Evolutionary conservation across 495 filamentous ascomycete species (phyloP).

Genomic region (Letharia lupina): DNA sequence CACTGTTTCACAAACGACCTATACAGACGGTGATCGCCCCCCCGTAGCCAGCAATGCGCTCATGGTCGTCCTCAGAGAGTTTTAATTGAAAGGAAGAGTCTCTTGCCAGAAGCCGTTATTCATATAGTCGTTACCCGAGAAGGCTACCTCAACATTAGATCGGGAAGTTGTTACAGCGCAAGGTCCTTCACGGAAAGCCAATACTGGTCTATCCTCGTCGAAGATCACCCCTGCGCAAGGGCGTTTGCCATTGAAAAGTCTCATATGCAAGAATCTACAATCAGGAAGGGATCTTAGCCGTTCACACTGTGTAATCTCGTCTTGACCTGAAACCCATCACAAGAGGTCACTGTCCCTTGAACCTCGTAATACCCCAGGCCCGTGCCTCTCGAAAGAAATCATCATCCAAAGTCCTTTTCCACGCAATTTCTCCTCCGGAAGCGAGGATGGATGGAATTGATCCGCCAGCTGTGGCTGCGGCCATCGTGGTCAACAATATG

Average conservation of each 20-base stretch:
- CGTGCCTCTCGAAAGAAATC: background rate
- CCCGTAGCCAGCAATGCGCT: background rate
- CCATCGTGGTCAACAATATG: slow-evolving; percentile 25
- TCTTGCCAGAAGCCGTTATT: background rate
- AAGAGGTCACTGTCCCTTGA: background rate
- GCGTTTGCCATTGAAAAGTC: background rate
- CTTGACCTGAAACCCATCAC: background rate
- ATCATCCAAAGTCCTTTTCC: background rate
- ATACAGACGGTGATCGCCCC: background rate
- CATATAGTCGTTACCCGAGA: background rate
- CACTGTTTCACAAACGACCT: background rate
- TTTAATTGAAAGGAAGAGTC: background rate
- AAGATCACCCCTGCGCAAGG: background rate
- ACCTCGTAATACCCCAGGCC: background rate
- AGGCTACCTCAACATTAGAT: background rate
- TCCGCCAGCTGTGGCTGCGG: slow-evolving; percentile 6
- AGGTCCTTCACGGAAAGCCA: background rate
- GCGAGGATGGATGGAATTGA: background rate
- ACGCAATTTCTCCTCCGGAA: background rate
- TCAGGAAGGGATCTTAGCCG: no score
- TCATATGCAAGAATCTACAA: background rate
- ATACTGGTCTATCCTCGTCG: background rate
- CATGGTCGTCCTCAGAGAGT: no score
- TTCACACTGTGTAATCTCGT: background rate
- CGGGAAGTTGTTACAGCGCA: background rate